phyloP scores from a whole-genome alignment of 2,329 filamentous ascomycete species.

The Clonostachys byssicola region DNA sequence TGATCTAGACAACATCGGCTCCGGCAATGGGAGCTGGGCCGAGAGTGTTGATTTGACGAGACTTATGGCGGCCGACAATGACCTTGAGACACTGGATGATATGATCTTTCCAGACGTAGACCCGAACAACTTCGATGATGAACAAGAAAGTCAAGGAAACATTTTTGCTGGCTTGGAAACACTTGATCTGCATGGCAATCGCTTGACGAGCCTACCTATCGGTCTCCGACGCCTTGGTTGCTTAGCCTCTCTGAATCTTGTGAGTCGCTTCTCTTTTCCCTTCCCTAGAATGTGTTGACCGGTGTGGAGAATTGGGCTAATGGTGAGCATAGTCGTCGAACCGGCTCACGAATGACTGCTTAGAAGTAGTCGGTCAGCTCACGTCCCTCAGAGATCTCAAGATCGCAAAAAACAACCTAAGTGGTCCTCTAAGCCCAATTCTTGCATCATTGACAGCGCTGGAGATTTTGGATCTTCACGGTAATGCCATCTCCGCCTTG shows the following conservation, averaged over 20 bases:
- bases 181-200: conserved; percentile 83
- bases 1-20: conserved; percentile 64
- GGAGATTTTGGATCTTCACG: conserved; percentile 76
- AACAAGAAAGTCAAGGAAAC: conserved; percentile 63
- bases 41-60: conserved; percentile 85
- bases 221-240: conserved; percentile 70
- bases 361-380: conserved; percentile 74
- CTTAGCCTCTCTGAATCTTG: conserved; percentile 79
- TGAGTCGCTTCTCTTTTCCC: conserved; percentile 30
- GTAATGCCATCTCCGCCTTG: conserved; percentile 71
- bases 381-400: conserved; percentile 72
- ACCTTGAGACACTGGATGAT: conserved; percentile 71
- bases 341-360: conserved; percentile 64
- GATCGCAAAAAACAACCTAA: conserved; percentile 72
- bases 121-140: conserved; percentile 44
- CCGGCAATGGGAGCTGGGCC: conserved; percentile 71
- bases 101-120: conserved; percentile 72
- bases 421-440: conserved; percentile 61
- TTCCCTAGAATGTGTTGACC: no score
- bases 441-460: conserved; percentile 64
- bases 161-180: conserved; percentile 80
- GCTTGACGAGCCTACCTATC: conserved; percentile 65
- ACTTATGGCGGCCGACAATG: conserved; percentile 86
- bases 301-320: not conserved
- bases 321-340: conserved; percentile 65